phyloP scores from a whole-genome alignment of 139 green algal genomes.

The Pedinophyceae sp. region DNA sequence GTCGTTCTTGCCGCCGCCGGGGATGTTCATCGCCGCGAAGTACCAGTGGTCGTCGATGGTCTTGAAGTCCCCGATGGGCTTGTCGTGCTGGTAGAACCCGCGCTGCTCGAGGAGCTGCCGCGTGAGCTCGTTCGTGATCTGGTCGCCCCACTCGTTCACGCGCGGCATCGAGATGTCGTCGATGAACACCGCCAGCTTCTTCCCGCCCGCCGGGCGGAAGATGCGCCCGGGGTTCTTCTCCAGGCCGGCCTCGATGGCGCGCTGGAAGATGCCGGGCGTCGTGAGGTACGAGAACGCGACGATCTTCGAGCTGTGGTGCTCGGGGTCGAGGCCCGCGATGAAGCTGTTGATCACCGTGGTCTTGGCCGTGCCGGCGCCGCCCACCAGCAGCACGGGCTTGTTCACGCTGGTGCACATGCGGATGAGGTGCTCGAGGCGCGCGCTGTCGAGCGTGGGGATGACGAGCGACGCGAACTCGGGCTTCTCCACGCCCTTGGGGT shows the following conservation, averaged over 20 bases:
- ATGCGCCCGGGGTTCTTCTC: slow-evolving; percentile 90
- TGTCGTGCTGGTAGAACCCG: slow-evolving; percentile 85
- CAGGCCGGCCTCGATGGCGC: slow-evolving; percentile 50
- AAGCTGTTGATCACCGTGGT: slow-evolving; percentile 3
- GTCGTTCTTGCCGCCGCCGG: slow-evolving; percentile 82
- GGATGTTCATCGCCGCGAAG: slow-evolving; percentile 74
- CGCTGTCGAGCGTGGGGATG: slow-evolving; percentile 77
- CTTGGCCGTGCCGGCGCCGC: slow-evolving; percentile 83
- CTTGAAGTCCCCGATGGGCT: slow-evolving; percentile 92
- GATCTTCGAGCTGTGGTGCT: slow-evolving; percentile 54
- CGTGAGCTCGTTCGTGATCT: slow-evolving; percentile 92
- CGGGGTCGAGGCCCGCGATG: slow-evolving; percentile 36
- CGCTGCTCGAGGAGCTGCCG: slow-evolving; percentile 84
- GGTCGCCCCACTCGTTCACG: slow-evolving; percentile 91
- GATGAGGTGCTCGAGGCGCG: slow-evolving; percentile 73
- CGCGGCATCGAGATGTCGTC: slow-evolving; percentile 85
- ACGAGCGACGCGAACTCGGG: slow-evolving; percentile 75
- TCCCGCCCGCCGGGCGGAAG: slow-evolving; percentile 73
- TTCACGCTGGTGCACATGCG: slow-evolving; percentile 45
- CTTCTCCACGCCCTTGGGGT: slow-evolving; percentile 57
- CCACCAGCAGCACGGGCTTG: slow-evolving; percentile 44
- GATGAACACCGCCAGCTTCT: slow-evolving; percentile 74
- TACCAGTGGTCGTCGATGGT: slow-evolving; percentile 68
- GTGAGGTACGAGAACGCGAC: slow-evolving; percentile 88
- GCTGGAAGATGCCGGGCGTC: slow-evolving; percentile 81